Conservation (phyloP, 1,284 basidiomycete genomes). For the Moniliella sp. region DNA sequence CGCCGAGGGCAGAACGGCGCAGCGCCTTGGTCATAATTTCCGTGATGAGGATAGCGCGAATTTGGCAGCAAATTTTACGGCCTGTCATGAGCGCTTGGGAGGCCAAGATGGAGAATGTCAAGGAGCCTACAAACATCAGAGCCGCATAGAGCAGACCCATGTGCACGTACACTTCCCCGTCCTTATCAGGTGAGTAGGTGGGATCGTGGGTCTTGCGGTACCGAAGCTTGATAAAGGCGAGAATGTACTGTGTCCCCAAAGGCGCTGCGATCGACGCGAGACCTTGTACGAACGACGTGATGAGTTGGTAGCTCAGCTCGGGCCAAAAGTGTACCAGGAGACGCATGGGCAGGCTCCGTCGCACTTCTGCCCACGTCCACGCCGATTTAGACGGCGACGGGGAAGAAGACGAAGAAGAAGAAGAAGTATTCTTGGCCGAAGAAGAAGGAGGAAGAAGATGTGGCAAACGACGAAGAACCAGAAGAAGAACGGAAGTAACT, state of each 20-base stretch:
- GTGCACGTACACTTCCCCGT: conserved; percentile 32
- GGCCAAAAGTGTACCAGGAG: conserved; percentile 34
- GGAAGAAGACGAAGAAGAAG: not conserved
- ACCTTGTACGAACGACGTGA: conserved; percentile 37
- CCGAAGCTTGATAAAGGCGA: conserved; percentile 36
- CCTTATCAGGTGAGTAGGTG: no score
- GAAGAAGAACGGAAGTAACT: conserved; percentile 17
- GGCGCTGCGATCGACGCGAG: conserved; percentile 38
- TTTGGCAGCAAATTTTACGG: conserved; percentile 36
- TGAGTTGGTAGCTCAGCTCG: conserved; percentile 24
- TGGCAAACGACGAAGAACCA: no score
- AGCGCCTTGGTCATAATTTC: conserved; percentile 42
- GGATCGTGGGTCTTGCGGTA: conserved; percentile 3
- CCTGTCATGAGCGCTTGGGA: conserved; percentile 39
- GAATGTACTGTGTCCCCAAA: conserved; percentile 37
- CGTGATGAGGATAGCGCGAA: conserved; percentile 38
- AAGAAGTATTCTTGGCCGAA: no score
- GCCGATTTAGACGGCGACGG: not conserved
- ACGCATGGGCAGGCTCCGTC: conserved; percentile 27
- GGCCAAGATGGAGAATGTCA: conserved; percentile 33
- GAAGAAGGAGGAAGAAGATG: no score
- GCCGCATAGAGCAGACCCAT: conserved; percentile 39
- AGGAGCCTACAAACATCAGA: conserved; percentile 38
- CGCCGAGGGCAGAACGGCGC: conserved; percentile 36
- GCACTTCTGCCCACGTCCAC: no score